A percentile compares a stretch with the other conserved stretches of the same genome.
These are phyloP conservation scores for Malbranchea cinnamomea DNA, from an alignment of 2,329 filamentous ascomycete genomes.

Conservation along the genomic window DNA sequence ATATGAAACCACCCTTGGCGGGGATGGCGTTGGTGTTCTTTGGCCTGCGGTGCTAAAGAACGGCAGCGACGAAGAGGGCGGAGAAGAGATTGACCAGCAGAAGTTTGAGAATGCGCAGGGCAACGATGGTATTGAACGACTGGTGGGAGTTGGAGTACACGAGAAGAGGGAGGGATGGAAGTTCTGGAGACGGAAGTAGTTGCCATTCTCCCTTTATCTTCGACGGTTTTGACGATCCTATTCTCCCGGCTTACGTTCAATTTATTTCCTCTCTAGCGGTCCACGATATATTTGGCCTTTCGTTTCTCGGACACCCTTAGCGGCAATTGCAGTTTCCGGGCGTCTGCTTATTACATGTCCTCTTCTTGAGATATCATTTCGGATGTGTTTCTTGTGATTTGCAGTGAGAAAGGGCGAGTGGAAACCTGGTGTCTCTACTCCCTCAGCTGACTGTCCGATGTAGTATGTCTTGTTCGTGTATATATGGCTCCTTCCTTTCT, in stretches of 20 bases:
- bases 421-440: no score
- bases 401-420: no score
- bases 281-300: no score
- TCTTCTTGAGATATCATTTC: no score
- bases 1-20: slow-evolving; percentile 80
- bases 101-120: slow-evolving; percentile 74
- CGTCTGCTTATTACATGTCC: no score
- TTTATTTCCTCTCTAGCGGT: no score
- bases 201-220: background rate
- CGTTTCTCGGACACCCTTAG: no score
- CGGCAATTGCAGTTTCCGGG: no score
- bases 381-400: no score
- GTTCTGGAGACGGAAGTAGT: slow-evolving; percentile 49
- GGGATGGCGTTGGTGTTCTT: slow-evolving; percentile 84
- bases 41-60: slow-evolving; percentile 87
- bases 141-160: slow-evolving; percentile 64
- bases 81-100: slow-evolving; percentile 85
- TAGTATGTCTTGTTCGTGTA: no score
- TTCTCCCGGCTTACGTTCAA: slow-evolving; percentile 1
- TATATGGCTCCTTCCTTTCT: no score
- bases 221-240: background rate
- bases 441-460: no score
- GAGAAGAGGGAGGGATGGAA: slow-evolving; percentile 71
- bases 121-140: slow-evolving; percentile 66
- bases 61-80: slow-evolving; percentile 62